Evolutionary conservation across 2,329 filamentous ascomycete species (phyloP).

Genomic region (Pseudogymnoascus sp.): DNA sequence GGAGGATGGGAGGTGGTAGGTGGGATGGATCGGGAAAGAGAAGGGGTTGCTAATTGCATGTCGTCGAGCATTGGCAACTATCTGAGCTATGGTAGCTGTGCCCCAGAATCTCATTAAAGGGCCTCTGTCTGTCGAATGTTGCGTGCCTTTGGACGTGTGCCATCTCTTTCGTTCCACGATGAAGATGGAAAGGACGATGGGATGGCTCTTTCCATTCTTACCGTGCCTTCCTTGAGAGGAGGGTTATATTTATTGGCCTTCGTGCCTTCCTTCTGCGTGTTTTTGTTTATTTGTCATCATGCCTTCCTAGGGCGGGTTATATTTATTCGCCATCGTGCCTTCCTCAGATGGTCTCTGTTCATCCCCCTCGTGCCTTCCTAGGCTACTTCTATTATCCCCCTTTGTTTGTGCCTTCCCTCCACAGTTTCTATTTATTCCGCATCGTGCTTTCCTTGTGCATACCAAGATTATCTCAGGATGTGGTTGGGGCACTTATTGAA

Average conservation of each 20-base stretch:
- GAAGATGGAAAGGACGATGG: neutral
- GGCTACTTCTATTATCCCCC: no score
- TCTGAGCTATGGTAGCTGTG: neutral
- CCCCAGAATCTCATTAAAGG: neutral
- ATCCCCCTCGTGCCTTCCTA: no score
- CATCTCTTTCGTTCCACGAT: neutral
- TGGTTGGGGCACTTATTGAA: neutral
- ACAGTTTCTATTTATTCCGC: neutral
- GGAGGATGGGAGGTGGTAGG: neutral
- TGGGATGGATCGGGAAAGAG: neutral
- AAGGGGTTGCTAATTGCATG: neutral
- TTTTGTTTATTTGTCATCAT: neutral
- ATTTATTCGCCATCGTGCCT: neutral
- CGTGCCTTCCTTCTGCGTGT: neutral
- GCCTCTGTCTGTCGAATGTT: neutral
- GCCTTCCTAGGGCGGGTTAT: neutral
- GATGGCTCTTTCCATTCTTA: neutral
- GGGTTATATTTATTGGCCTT: neutral
- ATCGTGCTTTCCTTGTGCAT: neutral
- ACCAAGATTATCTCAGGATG: neutral
- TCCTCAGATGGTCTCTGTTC: neutral
- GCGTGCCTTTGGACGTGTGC: neutral
- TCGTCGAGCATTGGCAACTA: neutral
- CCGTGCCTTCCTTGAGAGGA: neutral
- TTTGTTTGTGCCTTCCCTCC: neutral